phyloP scores from a whole-genome alignment of 768 basidiomycete genomes.

The Auriculariales sp. region DNA sequence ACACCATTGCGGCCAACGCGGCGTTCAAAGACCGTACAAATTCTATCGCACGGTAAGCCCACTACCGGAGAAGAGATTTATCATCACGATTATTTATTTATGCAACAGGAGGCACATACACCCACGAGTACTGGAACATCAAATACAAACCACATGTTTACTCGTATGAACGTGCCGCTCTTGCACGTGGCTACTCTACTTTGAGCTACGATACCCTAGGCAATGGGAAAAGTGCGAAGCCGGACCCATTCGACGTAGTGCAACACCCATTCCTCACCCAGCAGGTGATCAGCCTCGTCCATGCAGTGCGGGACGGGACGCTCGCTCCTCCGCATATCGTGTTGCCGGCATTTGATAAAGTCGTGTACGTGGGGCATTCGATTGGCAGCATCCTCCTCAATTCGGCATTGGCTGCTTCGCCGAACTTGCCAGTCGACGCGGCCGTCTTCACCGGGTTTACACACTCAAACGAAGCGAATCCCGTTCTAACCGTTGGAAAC shows the following conservation, averaged over 20 bases:
- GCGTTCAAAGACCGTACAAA: not conserved
- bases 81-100: too few relatives aligned
- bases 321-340: not conserved
- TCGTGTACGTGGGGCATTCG: not conserved
- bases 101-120: not conserved
- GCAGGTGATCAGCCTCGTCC: not conserved
- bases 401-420: not conserved
- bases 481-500: not conserved
- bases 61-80: too few relatives aligned
- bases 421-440: not conserved
- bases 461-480: too few relatives aligned
- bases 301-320: not conserved
- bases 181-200: not conserved
- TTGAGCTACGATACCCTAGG: not conserved
- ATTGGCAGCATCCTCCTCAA: not conserved
- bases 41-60: not conserved
- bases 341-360: not conserved
- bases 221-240: not conserved
- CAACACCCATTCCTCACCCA: not conserved
- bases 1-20: not conserved
- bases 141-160: not conserved
- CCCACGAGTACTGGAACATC: not conserved
- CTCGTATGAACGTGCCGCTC: not conserved
- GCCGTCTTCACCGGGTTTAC: not conserved
- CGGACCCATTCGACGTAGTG: not conserved